Evolutionary conservation across 805 yeast genomes (phyloP).

Genomic region (Wickerhamomyces sydowiorum): DNA sequence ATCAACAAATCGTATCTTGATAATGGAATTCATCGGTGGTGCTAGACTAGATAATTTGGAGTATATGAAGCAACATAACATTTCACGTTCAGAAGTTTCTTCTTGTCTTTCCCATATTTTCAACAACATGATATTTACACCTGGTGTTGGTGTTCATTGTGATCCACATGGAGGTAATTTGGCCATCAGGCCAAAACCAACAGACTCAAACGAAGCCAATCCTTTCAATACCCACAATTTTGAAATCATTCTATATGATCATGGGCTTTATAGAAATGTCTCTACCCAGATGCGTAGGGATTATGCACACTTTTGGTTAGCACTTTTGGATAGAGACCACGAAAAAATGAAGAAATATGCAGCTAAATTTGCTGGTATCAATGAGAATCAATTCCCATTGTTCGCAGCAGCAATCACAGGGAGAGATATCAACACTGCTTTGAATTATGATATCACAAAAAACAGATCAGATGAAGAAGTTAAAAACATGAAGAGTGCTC

Average conservation of each 20-base stretch:
- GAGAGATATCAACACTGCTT: constrained; percentile 73
- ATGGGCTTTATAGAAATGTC: constrained; percentile 86
- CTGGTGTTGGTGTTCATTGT: constrained; percentile 88
- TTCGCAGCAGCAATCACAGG: constrained; percentile 96
- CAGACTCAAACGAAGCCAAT: constrained; percentile 18
- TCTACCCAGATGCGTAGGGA: constrained; percentile 70
- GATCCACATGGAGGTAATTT: constrained; percentile 98
- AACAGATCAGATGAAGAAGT: constrained; percentile 59
- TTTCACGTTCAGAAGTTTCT: constrained; percentile 74
- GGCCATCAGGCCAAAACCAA: constrained; percentile 56
- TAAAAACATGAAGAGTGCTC: constrained; percentile 54
- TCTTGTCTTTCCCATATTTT: constrained; percentile 85
- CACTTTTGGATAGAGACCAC: constrained; percentile 67
- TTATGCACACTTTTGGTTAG: constrained; percentile 91
- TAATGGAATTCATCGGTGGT: constrained; percentile 86
- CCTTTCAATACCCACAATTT: constrained; percentile 56
- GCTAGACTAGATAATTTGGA: constrained; percentile 72
- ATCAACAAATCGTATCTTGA: constrained; percentile 64
- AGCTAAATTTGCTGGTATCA: constrained; percentile 68
- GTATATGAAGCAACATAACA: constrained; percentile 55
- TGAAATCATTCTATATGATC: constrained; percentile 90
- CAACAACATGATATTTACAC: constrained; percentile 92
- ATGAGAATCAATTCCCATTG: constrained; percentile 71
- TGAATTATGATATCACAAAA: constrained; percentile 54
- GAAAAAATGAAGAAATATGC: constrained; percentile 70